These are phyloP conservation scores for Metschnikowia henanensis DNA, from an alignment of 805 yeast species.

Conservation along the genomic window DNA sequence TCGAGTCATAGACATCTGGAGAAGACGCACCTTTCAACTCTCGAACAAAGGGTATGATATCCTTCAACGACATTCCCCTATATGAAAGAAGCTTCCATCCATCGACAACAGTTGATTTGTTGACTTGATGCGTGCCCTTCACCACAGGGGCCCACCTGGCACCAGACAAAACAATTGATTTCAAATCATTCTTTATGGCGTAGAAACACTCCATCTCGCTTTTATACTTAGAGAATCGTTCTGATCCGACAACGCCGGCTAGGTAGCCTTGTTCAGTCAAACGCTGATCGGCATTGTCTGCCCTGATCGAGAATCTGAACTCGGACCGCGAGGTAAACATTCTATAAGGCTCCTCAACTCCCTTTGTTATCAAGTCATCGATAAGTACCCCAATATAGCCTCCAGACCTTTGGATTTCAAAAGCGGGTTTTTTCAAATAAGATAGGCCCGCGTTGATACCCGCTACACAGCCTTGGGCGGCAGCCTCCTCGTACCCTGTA, in stretches of 20 bases:
- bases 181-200: slow-evolving; percentile 46
- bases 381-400: slow-evolving; percentile 92
- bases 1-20: slow-evolving; percentile 26
- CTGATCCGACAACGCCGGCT: slow-evolving; percentile 64
- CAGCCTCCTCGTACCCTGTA: slow-evolving; percentile 98
- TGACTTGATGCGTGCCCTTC: slow-evolving; percentile 50
- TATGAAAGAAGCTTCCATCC: slow-evolving; percentile 76
- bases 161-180: slow-evolving; percentile 48
- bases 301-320: slow-evolving; percentile 83
- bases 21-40: slow-evolving; percentile 20
- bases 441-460: slow-evolving; percentile 91
- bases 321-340: slow-evolving; percentile 98
- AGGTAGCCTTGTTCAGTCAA: slow-evolving; percentile 67
- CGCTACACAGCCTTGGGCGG: slow-evolving; percentile 93
- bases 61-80: slow-evolving; percentile 38
- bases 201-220: slow-evolving; percentile 47
- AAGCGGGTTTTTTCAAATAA: slow-evolving; percentile 35
- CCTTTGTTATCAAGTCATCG: slow-evolving; percentile 93
- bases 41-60: slow-evolving; percentile 29
- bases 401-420: slow-evolving; percentile 69
- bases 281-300: slow-evolving; percentile 92
- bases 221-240: slow-evolving; percentile 51
- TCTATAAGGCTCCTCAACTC: slow-evolving; percentile 95
- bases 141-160: slow-evolving; percentile 59
- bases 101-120: slow-evolving; percentile 30